A percentile compares a stretch with the other conserved stretches of the same genome.
Evolutionary conservation across 2,329 filamentous ascomycete species (phyloP).

Genomic region (Teratosphaeria destructans): DNA sequence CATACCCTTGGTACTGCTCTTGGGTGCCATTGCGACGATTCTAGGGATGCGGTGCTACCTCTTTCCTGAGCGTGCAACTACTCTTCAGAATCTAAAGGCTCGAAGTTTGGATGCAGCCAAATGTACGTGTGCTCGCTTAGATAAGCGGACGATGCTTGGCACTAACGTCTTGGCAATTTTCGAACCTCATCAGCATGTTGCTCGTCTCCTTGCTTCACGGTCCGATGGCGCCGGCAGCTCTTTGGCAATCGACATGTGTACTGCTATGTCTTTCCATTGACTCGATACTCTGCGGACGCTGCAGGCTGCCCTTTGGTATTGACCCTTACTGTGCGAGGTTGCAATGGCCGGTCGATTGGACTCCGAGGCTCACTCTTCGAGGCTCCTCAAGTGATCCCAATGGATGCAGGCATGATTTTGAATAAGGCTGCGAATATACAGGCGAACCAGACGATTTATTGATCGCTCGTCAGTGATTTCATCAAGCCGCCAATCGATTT

Average conservation of each 20-base stretch:
- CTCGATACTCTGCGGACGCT: too few relatives aligned
- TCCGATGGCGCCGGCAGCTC: too few relatives aligned
- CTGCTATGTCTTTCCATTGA: too few relatives aligned
- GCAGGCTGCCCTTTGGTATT: too few relatives aligned
- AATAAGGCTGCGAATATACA: too few relatives aligned
- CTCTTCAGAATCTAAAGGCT: background rate
- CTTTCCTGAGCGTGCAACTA: background rate
- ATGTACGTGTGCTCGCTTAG: background rate
- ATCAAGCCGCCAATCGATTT: too few relatives aligned
- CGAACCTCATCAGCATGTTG: background rate
- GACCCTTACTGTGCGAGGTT: too few relatives aligned
- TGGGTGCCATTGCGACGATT: conserved; percentile 22
- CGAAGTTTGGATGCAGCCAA: background rate
- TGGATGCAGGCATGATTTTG: background rate
- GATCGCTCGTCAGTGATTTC: too few relatives aligned
- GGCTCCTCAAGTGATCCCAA: background rate
- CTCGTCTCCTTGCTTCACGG: background rate
- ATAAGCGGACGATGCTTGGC: background rate
- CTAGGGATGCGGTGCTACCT: background rate
- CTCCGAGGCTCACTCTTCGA: background rate
- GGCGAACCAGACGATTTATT: too few relatives aligned
- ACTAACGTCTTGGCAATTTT: background rate
- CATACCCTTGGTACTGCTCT: conserved; percentile 10
- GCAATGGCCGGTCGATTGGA: too few relatives aligned
- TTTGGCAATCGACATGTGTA: too few relatives aligned